A percentile compares a stretch with the other conserved stretches of the same genome.
Conservation (phyloP, 2,329 filamentous ascomycete species). For the Biscogniauxia mediterranea region DNA sequence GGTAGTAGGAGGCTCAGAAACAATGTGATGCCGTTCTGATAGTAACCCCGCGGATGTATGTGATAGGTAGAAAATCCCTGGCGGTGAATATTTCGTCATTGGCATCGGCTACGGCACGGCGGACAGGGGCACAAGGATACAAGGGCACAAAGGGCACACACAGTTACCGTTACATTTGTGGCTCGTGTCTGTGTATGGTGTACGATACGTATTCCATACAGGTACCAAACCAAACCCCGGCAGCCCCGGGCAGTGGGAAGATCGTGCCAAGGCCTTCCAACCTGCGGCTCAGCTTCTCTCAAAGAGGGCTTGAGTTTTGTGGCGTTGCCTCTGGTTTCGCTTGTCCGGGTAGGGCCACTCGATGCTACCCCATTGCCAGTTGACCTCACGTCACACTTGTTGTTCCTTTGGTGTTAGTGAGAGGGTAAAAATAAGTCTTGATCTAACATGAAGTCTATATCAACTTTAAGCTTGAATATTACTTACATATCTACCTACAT, state of each 20-base stretch:
- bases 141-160: too few species aligned
- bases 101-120: background rate
- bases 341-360: background rate
- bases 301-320: background rate
- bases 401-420: background rate
- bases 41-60: background rate
- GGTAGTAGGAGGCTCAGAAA: background rate
- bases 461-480: background rate
- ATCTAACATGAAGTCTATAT: background rate
- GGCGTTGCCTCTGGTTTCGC: background rate
- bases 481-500: background rate
- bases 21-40: background rate
- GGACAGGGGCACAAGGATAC: too few species aligned
- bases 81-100: background rate
- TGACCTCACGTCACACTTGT: background rate
- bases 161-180: too few species aligned
- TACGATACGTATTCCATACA: background rate
- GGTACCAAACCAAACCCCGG: too few species aligned
- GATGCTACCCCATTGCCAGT: background rate
- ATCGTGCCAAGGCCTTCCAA: background rate
- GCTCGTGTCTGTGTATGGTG: too few species aligned
- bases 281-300: background rate
- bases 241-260: background rate
- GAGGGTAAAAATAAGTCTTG: background rate
- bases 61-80: background rate